Percentiles rank a stretch among this genome's conserved stretches.
These are phyloP conservation scores for Amphibolis antarctica DNA, from an alignment of 106 monocot species.

Conservation along the genomic window DNA sequence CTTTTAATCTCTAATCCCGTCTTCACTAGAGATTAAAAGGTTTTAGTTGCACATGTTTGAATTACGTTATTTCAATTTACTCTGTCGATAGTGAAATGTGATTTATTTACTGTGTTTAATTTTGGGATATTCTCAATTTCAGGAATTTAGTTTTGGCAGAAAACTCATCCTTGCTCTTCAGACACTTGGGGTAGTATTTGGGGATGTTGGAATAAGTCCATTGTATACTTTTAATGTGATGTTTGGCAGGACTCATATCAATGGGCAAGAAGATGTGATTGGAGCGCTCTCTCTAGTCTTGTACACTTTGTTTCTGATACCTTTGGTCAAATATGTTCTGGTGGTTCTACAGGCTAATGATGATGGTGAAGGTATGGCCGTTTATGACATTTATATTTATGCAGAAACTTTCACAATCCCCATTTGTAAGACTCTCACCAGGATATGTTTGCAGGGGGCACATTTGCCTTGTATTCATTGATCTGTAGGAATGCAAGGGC, in stretches of 20 bases:
- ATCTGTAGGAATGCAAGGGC: constrained; percentile 88
- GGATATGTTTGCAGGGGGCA: constrained; percentile 47
- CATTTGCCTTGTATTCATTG: constrained; percentile 88
- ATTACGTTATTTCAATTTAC: background rate
- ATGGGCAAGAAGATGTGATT: constrained; percentile 61
- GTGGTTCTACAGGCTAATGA: constrained; percentile 75
- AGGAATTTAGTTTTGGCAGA: constrained; percentile 66
- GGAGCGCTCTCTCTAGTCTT: constrained; percentile 74
- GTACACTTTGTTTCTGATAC: constrained; percentile 74
- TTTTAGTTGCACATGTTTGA: background rate
- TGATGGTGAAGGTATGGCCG: constrained; percentile 69
- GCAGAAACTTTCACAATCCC: background rate
- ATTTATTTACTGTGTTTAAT: background rate
- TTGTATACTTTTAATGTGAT: constrained; percentile 85
- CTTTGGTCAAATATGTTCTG: constrained; percentile 69
- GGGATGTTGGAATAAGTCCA: constrained; percentile 83
- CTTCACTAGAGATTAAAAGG: no score
- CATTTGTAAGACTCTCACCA: constrained; percentile 7
- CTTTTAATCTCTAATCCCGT: no score
- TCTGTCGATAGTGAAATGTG: background rate
- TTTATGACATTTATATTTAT: background rate
- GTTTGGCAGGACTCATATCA: constrained; percentile 50
- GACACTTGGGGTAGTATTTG: constrained; percentile 82
- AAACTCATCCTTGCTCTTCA: constrained; percentile 51
- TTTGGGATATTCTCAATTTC: constrained; percentile 21